Conservation (phyloP, 345 rosid species). For the Camelina hispida region DNA sequence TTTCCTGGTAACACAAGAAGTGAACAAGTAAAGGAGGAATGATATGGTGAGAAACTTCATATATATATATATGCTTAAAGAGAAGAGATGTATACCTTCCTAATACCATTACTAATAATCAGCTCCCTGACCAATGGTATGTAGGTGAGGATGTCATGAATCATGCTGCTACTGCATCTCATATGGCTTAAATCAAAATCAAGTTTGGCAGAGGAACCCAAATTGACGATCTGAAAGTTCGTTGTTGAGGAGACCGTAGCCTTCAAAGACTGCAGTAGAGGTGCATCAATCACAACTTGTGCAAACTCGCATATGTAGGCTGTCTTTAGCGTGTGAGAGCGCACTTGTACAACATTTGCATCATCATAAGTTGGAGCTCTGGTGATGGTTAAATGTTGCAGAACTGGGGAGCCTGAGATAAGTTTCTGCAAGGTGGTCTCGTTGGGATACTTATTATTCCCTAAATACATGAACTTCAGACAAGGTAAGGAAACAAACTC, state of each 20-base stretch:
- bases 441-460: background rate
- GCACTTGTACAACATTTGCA: background rate
- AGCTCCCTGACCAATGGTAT: background rate
- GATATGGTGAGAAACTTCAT: background rate
- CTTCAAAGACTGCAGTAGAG: background rate
- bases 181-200: background rate
- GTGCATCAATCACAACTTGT: conserved; percentile 14
- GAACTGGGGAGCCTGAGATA: conserved; percentile 6
- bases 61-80: background rate
- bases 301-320: background rate
- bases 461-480: background rate
- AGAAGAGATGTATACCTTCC: conserved; percentile 20
- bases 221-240: background rate
- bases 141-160: background rate
- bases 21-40: too few relatives aligned
- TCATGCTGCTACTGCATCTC: background rate
- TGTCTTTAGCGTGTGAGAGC: conserved; percentile 15
- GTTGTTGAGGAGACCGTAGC: background rate
- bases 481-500: conserved; percentile 3
- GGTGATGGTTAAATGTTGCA: background rate
- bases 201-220: background rate
- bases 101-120: background rate
- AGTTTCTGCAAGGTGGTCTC: background rate
- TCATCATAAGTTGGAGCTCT: background rate
- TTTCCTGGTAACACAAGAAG: background rate